Percentiles rank a stretch among this genome's conserved stretches.
phyloP scores from a whole-genome alignment of 2,329 filamentous ascomycete species.

The Bertia moriformis region DNA sequence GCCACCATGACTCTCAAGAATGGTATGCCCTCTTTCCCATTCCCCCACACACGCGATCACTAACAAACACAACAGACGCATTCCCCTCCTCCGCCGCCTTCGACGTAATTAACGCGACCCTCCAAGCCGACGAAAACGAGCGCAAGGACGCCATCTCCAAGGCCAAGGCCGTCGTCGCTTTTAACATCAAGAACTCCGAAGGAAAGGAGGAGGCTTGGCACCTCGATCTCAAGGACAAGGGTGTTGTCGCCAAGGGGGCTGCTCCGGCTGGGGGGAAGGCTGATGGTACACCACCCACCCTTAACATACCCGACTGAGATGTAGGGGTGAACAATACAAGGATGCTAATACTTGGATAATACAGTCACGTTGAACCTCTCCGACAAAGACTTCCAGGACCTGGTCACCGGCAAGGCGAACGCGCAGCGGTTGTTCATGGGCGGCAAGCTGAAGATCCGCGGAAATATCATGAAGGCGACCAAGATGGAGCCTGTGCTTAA shows the following conservation, averaged over 20 bases:
- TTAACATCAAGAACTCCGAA: conserved; percentile 76
- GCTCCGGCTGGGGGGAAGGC: conserved; percentile 54
- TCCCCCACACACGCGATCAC: neutral
- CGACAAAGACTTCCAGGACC: conserved; percentile 72
- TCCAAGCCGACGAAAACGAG: conserved; percentile 55
- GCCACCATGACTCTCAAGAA: conserved; percentile 59
- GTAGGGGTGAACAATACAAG: neutral
- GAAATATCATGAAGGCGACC: conserved; percentile 95
- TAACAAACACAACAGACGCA: conserved; percentile 34
- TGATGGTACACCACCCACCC: conserved; percentile 67
- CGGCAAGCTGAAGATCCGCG: conserved; percentile 97
- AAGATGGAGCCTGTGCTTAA: conserved; percentile 88
- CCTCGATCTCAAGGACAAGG: conserved; percentile 86
- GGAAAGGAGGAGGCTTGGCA: conserved; percentile 79
- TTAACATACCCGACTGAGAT: conserved; percentile 5
- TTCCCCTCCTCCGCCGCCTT: conserved; percentile 88
- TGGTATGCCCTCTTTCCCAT: conserved; percentile 29
- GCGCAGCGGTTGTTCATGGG: conserved; percentile 93
- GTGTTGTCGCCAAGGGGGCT: conserved; percentile 61
- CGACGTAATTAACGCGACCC: conserved; percentile 65
- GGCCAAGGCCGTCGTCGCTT: conserved; percentile 75
- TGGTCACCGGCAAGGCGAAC: conserved; percentile 78
- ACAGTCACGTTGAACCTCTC: conserved; percentile 72
- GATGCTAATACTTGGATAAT: neutral
- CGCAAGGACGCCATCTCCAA: conserved; percentile 81